Base-by-base conservation (phyloP, 2,329 filamentous ascomycete genomes). In the Claviceps pusilla region DNA sequence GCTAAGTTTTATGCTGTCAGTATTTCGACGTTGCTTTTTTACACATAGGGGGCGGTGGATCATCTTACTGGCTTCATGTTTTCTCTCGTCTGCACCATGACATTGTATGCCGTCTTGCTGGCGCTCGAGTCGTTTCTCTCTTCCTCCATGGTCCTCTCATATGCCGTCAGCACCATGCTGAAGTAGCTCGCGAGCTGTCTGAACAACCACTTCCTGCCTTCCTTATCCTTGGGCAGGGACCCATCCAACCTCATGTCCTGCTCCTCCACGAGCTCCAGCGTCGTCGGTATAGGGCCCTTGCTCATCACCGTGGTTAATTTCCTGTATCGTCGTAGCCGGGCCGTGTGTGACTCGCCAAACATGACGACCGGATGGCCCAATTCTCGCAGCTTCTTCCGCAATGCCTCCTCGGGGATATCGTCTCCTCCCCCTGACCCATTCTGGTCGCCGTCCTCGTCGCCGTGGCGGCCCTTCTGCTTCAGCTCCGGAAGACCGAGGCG, bases 141-240 rank as follows among this genome's bases (percentile, higher is more conserved):
- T 57, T 83, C 80, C 61, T 86, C 80, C 62, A 98, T 79, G 5
- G 90, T 89, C 45, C 73, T 66, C 62, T 90, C 82, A 85, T 94
- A 98, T 68, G 94, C 91, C 48, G 77, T 79, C 55, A 98, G 74
- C n/a, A 98, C 82, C 82, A 98, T 89, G 53, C 87, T 94, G 72
- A 98, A 97, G 73, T 96, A 98, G 50, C 87, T 93, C 24, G 87
- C 87, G 54, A 98, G 76, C 69, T 98, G 91, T 11, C 91, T 78
- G 72, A 86, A 91, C 45, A 98, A 73, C 68, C 86, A 89, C 48
- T 77, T 73, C 48, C 82, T 79, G 0, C 75, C 86, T 45, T 83
- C 79, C 24, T 72, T 73, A 60, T 90, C 86, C 61, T 72, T 75
- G 1, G 80, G 79, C 10, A 87, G 71, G 47, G 73, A 75, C 16